A percentile compares a stretch with the other conserved stretches of the same genome.
These are phyloP conservation scores for Amphirosellinia nigrospora DNA, from an alignment of 495 filamentous ascomycete species.

Conservation along the genomic window DNA sequence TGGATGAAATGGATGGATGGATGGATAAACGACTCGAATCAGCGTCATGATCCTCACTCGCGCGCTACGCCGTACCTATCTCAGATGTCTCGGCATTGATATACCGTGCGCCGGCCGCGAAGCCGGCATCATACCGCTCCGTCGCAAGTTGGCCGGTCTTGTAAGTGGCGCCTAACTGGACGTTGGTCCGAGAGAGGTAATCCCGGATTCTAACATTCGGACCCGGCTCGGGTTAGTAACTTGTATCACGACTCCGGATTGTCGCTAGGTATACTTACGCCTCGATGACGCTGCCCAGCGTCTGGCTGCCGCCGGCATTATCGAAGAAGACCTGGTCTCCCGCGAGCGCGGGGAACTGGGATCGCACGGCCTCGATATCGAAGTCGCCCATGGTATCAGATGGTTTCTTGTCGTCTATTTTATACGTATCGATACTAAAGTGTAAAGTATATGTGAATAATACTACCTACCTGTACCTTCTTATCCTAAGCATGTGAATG, in stretches of 20 bases:
- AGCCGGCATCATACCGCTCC: constrained; percentile 58
- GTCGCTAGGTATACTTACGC: constrained; percentile 57
- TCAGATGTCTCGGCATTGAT: constrained; percentile 69
- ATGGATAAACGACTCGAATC: no score
- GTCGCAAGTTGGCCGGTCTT: constrained; percentile 60
- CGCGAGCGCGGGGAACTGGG: constrained; percentile 68
- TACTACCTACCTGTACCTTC: no score
- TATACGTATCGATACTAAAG: background rate
- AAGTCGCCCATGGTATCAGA: constrained; percentile 38
- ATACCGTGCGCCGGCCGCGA: constrained; percentile 67
- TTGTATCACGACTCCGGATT: background rate
- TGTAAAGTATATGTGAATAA: background rate
- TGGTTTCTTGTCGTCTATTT: background rate
- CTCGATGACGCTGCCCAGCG: constrained; percentile 66
- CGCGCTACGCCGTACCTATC: constrained; percentile 56
- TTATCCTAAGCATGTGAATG: background rate
- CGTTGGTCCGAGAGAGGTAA: constrained; percentile 71
- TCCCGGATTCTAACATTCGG: constrained; percentile 58
- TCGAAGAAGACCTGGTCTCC: constrained; percentile 73
- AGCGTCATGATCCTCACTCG: background rate
- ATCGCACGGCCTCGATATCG: constrained; percentile 59
- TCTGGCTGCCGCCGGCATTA: constrained; percentile 77
- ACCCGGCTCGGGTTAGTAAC: background rate
- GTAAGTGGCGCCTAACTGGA: constrained; percentile 75
- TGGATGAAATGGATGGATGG: no score